Evolutionary conservation across 345 rosid species (phyloP), one percentile per base, ranked within the genome.

Genomic region (Brassica juncea): DNA sequence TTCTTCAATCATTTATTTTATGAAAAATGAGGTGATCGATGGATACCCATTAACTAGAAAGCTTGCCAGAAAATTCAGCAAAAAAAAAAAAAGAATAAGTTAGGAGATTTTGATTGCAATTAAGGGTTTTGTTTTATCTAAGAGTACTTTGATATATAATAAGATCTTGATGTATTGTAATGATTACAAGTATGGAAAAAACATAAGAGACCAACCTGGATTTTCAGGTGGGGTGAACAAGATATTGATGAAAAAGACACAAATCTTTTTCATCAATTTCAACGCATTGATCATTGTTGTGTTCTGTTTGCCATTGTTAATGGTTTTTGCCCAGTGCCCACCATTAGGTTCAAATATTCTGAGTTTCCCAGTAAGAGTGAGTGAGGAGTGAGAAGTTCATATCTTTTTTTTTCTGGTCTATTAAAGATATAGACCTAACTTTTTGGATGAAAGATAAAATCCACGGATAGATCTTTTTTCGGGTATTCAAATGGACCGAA

Each of bases 1-100:
- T 73, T 72, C 47, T 23, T 77, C 88, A 88, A 87, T 86, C 89
- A 88, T 87, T 86, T 84, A 80, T 86, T 44, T 86, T 85, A 71
- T 84, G 84, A 79, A 86, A 32, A 84, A 61, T 89, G 89, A 85
- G 92, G 85, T 79, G 21, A 86, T 86, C 79, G 81, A 90, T 77
- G 16, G 88, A 87, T 88, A 80, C 82, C 91, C 94, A 85, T 83
- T 84, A 84, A 76, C 60, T 68, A 84, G 72, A 88, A 76, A 83
- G 83, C 66, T 74, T 73, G 52, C 66, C 34, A 71, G 42, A 39
- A 74, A 34, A 74, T 59, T 74, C 75, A 6, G 44, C 79, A 15
- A 27, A 23, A 23, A 6, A 32, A 28, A 63, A 61, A 52, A 60
- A 72, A 15, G 0, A 4, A 10, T 62, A 15, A 19, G 60, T 44